Percentiles rank a stretch among this genome's conserved stretches.
These are phyloP conservation scores for Monotropa hypopitys DNA, from an alignment of 179 eudicot species.

Conservation along the genomic window DNA sequence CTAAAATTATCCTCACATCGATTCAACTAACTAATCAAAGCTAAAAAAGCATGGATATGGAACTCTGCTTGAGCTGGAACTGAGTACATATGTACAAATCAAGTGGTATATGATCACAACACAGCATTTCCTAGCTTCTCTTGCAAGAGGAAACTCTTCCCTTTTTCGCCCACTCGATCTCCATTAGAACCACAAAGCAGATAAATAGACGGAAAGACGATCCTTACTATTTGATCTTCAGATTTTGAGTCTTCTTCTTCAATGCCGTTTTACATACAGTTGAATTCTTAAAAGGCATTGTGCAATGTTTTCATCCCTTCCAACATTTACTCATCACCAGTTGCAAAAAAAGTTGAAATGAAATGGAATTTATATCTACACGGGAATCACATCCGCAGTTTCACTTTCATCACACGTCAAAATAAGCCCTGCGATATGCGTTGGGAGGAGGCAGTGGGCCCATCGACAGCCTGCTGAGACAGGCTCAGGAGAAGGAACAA, in stretches of 20 bases:
- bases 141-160: conserved; percentile 3
- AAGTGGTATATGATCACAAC: neutral
- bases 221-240: neutral
- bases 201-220: neutral
- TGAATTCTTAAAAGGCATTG: neutral
- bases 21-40: neutral
- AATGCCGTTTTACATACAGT: neutral
- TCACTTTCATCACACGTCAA: conserved; percentile 73
- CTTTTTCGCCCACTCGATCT: neutral
- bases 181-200: conserved; percentile 2
- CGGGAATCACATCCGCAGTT: conserved; percentile 69
- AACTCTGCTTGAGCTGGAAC: neutral
- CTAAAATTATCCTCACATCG: neutral
- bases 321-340: conserved; percentile 20
- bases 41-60: neutral
- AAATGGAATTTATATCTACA: conserved; percentile 26
- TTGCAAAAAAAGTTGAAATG: neutral
- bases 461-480: conserved; percentile 65
- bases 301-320: conserved; percentile 3
- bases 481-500: conserved; percentile 75
- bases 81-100: neutral
- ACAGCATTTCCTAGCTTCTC: conserved; percentile 5
- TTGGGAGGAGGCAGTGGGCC: conserved; percentile 75
- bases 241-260: conserved; percentile 6
- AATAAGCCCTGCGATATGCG: conserved; percentile 64